These are phyloP conservation scores for Magnaporthiopsis poae DNA, from an alignment of 2,329 filamentous ascomycete species.

Conservation along the genomic window DNA sequence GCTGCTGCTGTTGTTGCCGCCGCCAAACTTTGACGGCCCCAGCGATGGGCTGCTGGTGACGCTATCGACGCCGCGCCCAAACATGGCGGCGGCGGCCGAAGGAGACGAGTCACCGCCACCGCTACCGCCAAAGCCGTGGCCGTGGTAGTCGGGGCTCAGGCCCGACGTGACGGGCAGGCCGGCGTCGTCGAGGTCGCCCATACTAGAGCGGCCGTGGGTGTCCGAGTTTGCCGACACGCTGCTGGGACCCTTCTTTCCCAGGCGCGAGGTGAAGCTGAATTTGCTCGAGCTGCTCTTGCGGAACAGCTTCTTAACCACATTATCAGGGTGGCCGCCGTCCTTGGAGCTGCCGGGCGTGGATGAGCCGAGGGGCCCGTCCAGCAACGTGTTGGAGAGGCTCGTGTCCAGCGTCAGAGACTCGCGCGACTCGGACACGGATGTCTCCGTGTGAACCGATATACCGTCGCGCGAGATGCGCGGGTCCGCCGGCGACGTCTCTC, in stretches of 20 bases:
- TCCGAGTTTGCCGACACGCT: slow-evolving; percentile 44
- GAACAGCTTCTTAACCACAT: slow-evolving; percentile 54
- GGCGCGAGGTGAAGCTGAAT: slow-evolving; percentile 50
- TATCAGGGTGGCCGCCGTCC: slow-evolving; percentile 30
- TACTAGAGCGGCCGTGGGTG: slow-evolving; percentile 47
- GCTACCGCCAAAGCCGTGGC: not conserved
- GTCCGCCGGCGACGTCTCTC: slow-evolving; percentile 36
- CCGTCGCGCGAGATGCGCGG: slow-evolving; percentile 47
- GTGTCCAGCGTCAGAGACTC: slow-evolving; percentile 49
- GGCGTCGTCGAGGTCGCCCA: slow-evolving; percentile 45
- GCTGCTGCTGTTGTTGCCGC: slow-evolving; percentile 13
- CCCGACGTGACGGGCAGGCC: slow-evolving; percentile 38
- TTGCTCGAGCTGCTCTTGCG: slow-evolving; percentile 58
- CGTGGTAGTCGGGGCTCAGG: slow-evolving; percentile 25
- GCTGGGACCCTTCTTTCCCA: slow-evolving; percentile 42
- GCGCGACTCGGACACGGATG: slow-evolving; percentile 50
- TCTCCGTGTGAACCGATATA: slow-evolving; percentile 47
- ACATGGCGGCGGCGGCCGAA: slow-evolving; percentile 31
- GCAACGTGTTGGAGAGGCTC: slow-evolving; percentile 46
- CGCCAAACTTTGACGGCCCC: slow-evolving; percentile 36
- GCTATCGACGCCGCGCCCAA: slow-evolving; percentile 47
- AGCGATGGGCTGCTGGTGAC: slow-evolving; percentile 46
- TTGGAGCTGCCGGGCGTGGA: slow-evolving; percentile 33
- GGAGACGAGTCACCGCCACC: not conserved
- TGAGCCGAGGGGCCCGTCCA: slow-evolving; percentile 36